phyloP scores from a whole-genome alignment of 495 filamentous ascomycete species.

The Immersiella caudata region DNA sequence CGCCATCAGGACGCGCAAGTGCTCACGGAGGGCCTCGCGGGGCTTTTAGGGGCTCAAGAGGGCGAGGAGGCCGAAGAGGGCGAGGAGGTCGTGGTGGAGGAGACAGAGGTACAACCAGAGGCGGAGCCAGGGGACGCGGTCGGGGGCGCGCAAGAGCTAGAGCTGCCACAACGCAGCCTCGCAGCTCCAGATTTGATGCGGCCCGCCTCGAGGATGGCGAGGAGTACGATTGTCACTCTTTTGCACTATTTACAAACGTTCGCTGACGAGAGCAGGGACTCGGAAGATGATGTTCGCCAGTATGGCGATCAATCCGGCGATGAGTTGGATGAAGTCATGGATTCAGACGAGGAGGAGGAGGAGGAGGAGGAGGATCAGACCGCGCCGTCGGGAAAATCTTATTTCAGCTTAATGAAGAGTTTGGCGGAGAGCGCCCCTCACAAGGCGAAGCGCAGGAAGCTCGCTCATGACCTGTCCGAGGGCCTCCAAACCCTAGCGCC shows the following conservation, averaged over 20 bases:
- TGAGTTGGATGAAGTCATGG: conserved; percentile 49
- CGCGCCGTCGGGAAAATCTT: conserved; percentile 50
- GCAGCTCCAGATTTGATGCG: conserved; percentile 41
- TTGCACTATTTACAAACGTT: not conserved
- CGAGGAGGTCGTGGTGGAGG: no score
- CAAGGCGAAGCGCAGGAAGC: conserved; percentile 68
- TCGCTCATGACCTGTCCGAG: conserved; percentile 46
- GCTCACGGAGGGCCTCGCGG: conserved; percentile 31
- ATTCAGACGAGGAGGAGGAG: conserved; percentile 44
- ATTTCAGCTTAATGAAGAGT: conserved; percentile 68
- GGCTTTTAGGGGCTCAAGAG: conserved; percentile 13
- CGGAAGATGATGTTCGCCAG: conserved; percentile 19
- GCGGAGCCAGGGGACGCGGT: conserved; percentile 28
- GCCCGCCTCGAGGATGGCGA: conserved; percentile 40
- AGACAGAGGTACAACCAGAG: conserved; percentile 21
- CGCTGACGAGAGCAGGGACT: conserved; percentile 22
- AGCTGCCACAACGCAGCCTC: conserved; percentile 26
- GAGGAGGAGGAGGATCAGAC: conserved; percentile 45
- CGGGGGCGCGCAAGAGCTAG: conserved; percentile 35
- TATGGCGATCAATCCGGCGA: conserved; percentile 38
- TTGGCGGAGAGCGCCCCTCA: conserved; percentile 59
- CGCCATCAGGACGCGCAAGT: conserved; percentile 35
- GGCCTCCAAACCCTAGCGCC: conserved; percentile 15
- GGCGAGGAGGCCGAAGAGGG: conserved; percentile 33
- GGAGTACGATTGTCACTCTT: conserved; percentile 34